Conservation (phyloP, 129 eudicot species). For the Escallonia herrerae region DNA sequence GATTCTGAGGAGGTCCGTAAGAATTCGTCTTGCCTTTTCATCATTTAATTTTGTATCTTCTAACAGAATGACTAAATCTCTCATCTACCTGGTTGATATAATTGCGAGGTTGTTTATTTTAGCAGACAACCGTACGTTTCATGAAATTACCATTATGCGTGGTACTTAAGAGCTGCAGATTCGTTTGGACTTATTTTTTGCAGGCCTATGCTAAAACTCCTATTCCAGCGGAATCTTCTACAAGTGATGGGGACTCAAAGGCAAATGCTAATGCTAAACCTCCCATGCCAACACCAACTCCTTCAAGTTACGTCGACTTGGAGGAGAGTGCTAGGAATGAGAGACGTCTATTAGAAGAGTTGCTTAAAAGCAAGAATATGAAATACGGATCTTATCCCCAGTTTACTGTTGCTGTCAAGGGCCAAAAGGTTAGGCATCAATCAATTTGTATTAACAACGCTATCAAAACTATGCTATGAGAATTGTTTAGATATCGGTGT, state of each 20-base stretch:
- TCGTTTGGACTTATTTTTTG: background rate
- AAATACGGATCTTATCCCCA: conserved; percentile 76
- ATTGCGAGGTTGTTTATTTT: no score
- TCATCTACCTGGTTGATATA: no score
- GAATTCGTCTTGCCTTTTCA: background rate
- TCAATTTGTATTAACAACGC: conserved; percentile 1
- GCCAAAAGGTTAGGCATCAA: conserved; percentile 64
- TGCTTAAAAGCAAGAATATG: conserved; percentile 69
- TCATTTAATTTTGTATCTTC: no score
- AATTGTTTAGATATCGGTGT: no score
- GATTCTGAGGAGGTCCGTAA: conserved; percentile 61
- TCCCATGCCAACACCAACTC: conserved; percentile 36
- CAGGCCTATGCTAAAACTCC: conserved; percentile 38
- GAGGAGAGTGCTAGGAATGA: conserved; percentile 75
- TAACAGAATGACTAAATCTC: no score
- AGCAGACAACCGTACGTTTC: no score
- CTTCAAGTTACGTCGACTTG: conserved; percentile 48
- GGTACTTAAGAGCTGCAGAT: no score
- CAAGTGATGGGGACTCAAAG: conserved; percentile 54
- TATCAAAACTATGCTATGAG: background rate
- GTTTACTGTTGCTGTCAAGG: conserved; percentile 76
- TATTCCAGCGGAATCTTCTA: conserved; percentile 34
- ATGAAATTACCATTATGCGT: no score
- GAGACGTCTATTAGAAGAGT: conserved; percentile 57
- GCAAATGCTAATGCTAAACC: conserved; percentile 49